phyloP scores from a whole-genome alignment of 306 rosid genomes.

The Lagenaria siceraria region DNA sequence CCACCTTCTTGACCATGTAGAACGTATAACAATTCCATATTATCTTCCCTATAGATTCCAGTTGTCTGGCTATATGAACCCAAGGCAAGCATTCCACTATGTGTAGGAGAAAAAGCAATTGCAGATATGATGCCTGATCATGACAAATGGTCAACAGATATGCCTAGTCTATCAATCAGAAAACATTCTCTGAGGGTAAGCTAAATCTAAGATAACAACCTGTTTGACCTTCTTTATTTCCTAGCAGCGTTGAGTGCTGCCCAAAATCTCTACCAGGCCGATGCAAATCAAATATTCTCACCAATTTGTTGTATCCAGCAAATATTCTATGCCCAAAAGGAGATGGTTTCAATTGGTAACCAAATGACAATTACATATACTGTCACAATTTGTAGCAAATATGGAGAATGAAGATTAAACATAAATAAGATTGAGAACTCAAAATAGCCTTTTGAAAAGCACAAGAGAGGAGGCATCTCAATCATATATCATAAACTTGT shows the following conservation, averaged over 20 bases:
- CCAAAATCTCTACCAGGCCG: constrained; percentile 89
- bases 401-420: background rate
- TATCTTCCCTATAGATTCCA: constrained; percentile 80
- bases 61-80: constrained; percentile 88
- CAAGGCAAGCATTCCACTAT: constrained; percentile 74
- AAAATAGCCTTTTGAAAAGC: background rate
- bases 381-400: background rate
- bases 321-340: constrained; percentile 39
- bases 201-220: constrained; percentile 40
- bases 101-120: constrained; percentile 77
- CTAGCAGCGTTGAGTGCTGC: constrained; percentile 55
- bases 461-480: background rate
- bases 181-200: constrained; percentile 1
- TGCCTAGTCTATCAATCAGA: background rate
- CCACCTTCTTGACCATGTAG: constrained; percentile 99
- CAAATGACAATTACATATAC: background rate
- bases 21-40: constrained; percentile 74
- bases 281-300: constrained; percentile 87
- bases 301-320: constrained; percentile 89
- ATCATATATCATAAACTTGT: background rate
- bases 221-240: constrained; percentile 83
- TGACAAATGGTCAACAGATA: constrained; percentile 8
- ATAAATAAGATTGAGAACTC: background rate
- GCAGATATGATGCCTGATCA: constrained; percentile 77
- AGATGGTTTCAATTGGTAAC: background rate